Conservation (phyloP, 148 eudicot species). For the Dianthus caryophyllus region DNA sequence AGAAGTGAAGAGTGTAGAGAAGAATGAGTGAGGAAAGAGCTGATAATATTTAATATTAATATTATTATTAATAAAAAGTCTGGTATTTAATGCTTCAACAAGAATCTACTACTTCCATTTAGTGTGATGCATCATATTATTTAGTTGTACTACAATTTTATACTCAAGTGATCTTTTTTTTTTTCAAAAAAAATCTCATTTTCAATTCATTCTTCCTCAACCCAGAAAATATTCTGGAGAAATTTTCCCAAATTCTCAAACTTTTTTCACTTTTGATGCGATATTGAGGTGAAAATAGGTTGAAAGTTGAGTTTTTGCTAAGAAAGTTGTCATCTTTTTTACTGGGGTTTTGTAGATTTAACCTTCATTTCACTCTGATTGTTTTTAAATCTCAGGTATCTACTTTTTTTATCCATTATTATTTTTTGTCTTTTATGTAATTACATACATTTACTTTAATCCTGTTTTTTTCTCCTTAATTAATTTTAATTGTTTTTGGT, state of each 20-base stretch:
- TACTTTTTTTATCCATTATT: background rate
- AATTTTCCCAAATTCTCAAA: constrained; percentile 7
- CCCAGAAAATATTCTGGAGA: background rate
- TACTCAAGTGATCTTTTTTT: background rate
- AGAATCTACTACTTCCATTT: background rate
- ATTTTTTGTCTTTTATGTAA: background rate
- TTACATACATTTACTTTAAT: background rate
- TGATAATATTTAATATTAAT: background rate
- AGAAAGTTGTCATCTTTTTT: constrained; percentile 10
- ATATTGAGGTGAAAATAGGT: background rate
- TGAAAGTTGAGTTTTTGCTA: background rate
- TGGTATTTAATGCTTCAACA: constrained; percentile 8
- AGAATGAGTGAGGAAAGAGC: constrained; percentile 13
- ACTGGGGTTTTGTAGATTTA: constrained; percentile 1
- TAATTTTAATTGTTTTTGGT: constrained; percentile 1
- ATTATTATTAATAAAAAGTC: background rate
- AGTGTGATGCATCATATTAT: background rate
- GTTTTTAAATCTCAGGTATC: constrained; percentile 24
- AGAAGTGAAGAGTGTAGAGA: too few relatives aligned
- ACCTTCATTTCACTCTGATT: constrained; percentile 8
- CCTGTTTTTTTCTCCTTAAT: constrained; percentile 3
- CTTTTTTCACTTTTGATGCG: background rate
- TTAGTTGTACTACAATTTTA: background rate
- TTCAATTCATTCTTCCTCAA: background rate
- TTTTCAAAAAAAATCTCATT: constrained; percentile 8